Evolutionary conservation across 164 flowering plant species (phyloP).

Genomic region (Nymphaea thermarum): DNA sequence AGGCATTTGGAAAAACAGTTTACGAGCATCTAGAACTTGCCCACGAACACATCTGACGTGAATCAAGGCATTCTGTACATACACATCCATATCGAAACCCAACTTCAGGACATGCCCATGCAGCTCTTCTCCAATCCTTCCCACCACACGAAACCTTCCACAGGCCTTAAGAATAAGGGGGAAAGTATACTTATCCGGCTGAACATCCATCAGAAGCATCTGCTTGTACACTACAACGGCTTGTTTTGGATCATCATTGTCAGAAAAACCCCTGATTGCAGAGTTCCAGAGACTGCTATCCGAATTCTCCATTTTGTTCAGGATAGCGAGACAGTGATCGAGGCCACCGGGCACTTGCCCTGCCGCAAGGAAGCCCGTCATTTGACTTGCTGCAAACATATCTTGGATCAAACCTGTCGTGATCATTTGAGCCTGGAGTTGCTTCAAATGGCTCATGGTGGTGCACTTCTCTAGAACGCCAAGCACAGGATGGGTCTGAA

Average conservation of each 20-base stretch:
- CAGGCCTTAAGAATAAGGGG: constrained; percentile 49
- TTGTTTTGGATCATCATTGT: constrained; percentile 18
- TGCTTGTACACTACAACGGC: constrained; percentile 34
- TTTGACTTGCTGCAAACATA: constrained; percentile 35
- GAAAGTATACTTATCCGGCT: constrained; percentile 47
- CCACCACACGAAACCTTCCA: constrained; percentile 12
- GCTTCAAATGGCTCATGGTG: constrained; percentile 37
- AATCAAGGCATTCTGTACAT: constrained; percentile 33
- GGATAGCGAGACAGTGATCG: constrained; percentile 11
- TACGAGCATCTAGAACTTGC: constrained; percentile 25
- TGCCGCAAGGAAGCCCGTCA: constrained; percentile 41
- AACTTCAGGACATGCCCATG: constrained; percentile 38
- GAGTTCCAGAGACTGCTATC: constrained; percentile 42
- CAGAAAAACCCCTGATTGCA: constrained; percentile 30
- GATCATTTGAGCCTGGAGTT: constrained; percentile 51
- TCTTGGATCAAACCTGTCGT: constrained; percentile 27
- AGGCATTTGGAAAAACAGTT: constrained; percentile 42
- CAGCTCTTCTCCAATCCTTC: constrained; percentile 21
- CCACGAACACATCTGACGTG: constrained; percentile 35
- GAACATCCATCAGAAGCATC: constrained; percentile 24
- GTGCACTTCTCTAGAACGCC: constrained; percentile 37
- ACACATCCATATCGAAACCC: constrained; percentile 34
- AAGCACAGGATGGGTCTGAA: constrained; percentile 30
- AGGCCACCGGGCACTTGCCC: constrained; percentile 25
- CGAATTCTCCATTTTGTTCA: constrained; percentile 20